Percentiles rank a stretch among this genome's conserved stretches.
Evolutionary conservation across 1,284 basidiomycete genomes (phyloP).

Genomic region (Phylloboletellus chloephorus): DNA sequence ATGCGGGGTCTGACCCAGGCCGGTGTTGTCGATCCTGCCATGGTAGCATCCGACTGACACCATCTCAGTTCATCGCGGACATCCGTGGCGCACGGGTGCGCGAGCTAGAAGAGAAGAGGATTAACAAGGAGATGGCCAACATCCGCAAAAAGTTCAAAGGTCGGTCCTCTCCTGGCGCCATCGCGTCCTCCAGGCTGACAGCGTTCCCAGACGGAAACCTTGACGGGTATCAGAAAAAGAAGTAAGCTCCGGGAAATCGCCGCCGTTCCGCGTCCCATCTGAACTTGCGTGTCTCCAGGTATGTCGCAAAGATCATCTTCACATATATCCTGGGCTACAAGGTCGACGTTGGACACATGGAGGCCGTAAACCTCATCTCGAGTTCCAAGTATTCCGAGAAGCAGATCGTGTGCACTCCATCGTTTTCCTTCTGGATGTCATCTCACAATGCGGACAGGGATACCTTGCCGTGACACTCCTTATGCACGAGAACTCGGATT

Average conservation of each 20-base stretch:
- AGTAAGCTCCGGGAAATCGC: slow-evolving; percentile 51
- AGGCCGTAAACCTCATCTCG: slow-evolving; percentile 96
- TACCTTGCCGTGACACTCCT: slow-evolving; percentile 95
- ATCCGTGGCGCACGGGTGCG: slow-evolving; percentile 88
- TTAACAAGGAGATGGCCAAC: slow-evolving; percentile 99
- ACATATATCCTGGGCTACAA: slow-evolving; percentile 99
- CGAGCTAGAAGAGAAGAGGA: slow-evolving; percentile 92
- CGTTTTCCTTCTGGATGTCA: background rate
- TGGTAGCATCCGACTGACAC: slow-evolving; percentile 8
- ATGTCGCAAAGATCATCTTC: slow-evolving; percentile 95
- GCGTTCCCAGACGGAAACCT: slow-evolving; percentile 77
- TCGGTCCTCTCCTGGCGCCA: slow-evolving; percentile 27
- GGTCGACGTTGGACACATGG: slow-evolving; percentile 99
- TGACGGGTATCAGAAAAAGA: slow-evolving; percentile 99
- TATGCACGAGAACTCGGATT: slow-evolving; percentile 98
- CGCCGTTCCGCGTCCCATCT: slow-evolving; percentile 11
- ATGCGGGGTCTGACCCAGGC: slow-evolving; percentile 92
- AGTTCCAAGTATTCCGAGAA: slow-evolving; percentile 97
- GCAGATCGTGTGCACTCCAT: slow-evolving; percentile 75
- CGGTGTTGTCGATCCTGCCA: slow-evolving; percentile 19
- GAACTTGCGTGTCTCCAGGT: slow-evolving; percentile 45
- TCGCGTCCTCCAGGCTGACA: slow-evolving; percentile 4
- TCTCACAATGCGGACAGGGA: slow-evolving; percentile 51
- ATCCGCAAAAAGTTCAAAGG: slow-evolving; percentile 99
- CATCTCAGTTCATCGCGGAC: slow-evolving; percentile 89